These are phyloP conservation scores for Anthoceros angustus DNA, from an alignment of 225 moss, liverwort and hornwort genomes.

Conservation along the genomic window DNA sequence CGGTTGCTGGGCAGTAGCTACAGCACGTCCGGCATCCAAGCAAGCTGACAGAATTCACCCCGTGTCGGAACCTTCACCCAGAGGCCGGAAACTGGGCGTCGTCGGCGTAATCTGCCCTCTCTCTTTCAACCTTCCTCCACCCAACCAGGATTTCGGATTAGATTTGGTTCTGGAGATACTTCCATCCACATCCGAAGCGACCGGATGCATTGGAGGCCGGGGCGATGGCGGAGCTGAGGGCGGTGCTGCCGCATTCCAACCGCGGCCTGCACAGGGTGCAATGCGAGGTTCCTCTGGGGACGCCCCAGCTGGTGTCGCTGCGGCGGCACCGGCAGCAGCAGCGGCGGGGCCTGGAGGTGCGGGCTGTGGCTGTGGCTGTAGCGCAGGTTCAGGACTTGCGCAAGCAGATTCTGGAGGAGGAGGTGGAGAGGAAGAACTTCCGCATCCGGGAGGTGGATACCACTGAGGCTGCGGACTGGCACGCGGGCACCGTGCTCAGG, in stretches of 20 bases:
- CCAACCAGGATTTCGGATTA: too few relatives aligned
- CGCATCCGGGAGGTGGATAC: constrained; percentile 38
- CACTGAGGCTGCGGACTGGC: constrained; percentile 35
- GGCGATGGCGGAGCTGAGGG: background rate
- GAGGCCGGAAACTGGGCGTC: too few relatives aligned
- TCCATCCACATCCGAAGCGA: too few relatives aligned
- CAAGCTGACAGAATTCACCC: too few relatives aligned
- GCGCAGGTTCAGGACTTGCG: constrained; percentile 33
- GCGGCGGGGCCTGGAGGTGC: background rate
- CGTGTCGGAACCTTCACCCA: too few relatives aligned
- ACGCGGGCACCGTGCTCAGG: constrained; percentile 30
- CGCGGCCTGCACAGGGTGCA: background rate
- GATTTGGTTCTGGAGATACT: too few relatives aligned
- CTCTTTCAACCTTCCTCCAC: too few relatives aligned
- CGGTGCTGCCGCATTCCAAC: background rate
- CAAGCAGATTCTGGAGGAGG: constrained; percentile 31
- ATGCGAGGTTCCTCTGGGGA: background rate
- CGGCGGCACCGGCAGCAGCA: background rate
- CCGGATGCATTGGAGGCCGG: background rate
- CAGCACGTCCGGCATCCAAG: too few relatives aligned
- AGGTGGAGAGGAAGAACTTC: constrained; percentile 25
- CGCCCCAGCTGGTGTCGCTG: background rate
- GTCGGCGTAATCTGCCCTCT: too few relatives aligned
- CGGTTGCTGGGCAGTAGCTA: too few relatives aligned
- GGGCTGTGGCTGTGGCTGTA: constrained; percentile 7